Percentiles rank a stretch among this genome's conserved stretches.
phyloP scores from a whole-genome alignment of 768 basidiomycete species.

The Pulveroboletus ravenelii region DNA sequence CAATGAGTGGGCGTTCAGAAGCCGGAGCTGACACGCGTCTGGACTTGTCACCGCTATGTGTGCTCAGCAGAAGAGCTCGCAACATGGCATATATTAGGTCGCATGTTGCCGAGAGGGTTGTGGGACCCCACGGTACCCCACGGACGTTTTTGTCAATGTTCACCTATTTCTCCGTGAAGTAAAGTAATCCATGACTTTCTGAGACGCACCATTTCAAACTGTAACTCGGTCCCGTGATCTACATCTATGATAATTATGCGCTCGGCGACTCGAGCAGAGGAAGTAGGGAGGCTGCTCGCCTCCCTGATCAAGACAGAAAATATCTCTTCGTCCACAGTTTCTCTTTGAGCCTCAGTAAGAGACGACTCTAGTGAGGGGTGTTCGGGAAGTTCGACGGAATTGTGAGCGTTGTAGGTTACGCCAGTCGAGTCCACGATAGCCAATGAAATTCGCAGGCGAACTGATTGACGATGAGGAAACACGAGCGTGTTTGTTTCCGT shows the following conservation, averaged over 20 bases:
- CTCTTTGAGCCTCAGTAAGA: constrained; percentile 58
- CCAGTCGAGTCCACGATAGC: constrained; percentile 33
- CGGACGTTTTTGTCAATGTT: constrained; percentile 24
- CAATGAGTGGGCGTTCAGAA: constrained; percentile 23
- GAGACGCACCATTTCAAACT: constrained; percentile 64
- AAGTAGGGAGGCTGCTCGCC: constrained; percentile 70
- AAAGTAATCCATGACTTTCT: not conserved
- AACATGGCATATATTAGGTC: constrained; percentile 66
- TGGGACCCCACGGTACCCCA: constrained; percentile 7
- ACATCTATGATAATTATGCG: constrained; percentile 71
- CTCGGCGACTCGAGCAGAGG: constrained; percentile 75
- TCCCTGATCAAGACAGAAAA: constrained; percentile 71
- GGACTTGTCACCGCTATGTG: constrained; percentile 48
- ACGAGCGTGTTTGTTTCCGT: constrained; percentile 41
- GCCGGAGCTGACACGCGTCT: constrained; percentile 33
- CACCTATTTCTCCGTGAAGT: constrained; percentile 27
- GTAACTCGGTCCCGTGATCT: constrained; percentile 63
- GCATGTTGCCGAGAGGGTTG: constrained; percentile 38
- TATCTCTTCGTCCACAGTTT: constrained; percentile 77
- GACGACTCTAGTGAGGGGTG: constrained; percentile 43
- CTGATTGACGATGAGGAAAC: constrained; percentile 62
- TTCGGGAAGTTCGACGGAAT: constrained; percentile 31
- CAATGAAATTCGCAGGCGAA: constrained; percentile 60
- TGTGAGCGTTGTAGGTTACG: constrained; percentile 31
- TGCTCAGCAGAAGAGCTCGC: constrained; percentile 58